Percentiles rank a stretch among this genome's conserved stretches.
These are phyloP conservation scores for Penicillium palitans DNA, from an alignment of 2,329 filamentous ascomycete genomes.

Conservation along the genomic window DNA sequence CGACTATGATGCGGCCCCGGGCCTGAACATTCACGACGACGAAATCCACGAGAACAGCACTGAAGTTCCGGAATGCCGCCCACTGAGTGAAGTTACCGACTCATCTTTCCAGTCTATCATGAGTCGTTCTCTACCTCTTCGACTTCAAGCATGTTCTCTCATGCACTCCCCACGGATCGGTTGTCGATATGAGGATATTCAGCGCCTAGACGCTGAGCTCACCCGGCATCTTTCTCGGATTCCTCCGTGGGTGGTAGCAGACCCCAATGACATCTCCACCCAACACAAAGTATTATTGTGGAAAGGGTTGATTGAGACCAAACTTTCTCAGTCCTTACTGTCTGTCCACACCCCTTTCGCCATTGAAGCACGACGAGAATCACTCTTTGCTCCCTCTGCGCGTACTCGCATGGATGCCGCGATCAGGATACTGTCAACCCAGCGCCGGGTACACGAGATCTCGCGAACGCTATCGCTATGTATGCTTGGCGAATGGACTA, in stretches of 20 bases:
- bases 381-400: constrained; percentile 38
- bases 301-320: constrained; percentile 37
- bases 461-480: constrained; percentile 37
- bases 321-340: constrained; percentile 39
- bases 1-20: constrained; percentile 52
- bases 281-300: constrained; percentile 35
- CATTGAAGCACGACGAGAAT: constrained; percentile 34
- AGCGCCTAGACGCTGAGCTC: constrained; percentile 42
- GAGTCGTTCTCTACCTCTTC: constrained; percentile 32
- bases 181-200: constrained; percentile 44
- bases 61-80: constrained; percentile 32
- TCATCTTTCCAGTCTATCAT: constrained; percentile 38
- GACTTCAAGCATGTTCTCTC: constrained; percentile 35
- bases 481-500: constrained; percentile 38
- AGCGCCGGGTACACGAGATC: constrained; percentile 36
- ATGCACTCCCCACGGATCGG: constrained; percentile 41
- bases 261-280: constrained; percentile 21
- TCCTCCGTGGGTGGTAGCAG: constrained; percentile 31
- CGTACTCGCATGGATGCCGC: constrained; percentile 40
- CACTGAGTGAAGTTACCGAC: constrained; percentile 39
- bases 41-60: constrained; percentile 44
- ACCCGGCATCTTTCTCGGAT: constrained; percentile 36
- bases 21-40: constrained; percentile 54
- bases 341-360: constrained; percentile 43
- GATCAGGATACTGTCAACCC: constrained; percentile 39